Conservation (phyloP, 2,329 filamentous ascomycete species). For the Ceratocystis destructans region DNA sequence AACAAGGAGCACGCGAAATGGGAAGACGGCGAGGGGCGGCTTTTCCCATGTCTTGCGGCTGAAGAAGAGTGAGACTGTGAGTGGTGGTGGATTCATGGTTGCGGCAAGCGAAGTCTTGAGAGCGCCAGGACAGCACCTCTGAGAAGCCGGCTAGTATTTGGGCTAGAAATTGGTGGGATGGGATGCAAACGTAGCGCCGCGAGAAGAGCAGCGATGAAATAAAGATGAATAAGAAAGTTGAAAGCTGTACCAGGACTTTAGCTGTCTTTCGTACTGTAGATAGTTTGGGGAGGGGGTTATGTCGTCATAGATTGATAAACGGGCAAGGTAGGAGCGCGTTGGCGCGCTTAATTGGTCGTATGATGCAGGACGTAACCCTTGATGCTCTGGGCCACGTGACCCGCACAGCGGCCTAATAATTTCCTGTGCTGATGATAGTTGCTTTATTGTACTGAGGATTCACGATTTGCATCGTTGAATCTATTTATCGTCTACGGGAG, state of each 20-base stretch:
- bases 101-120: not conserved
- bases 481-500: too few relatives aligned
- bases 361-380: not conserved
- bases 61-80: not conserved
- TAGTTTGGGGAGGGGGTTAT: not conserved
- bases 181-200: not conserved
- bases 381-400: too few relatives aligned
- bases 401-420: too few relatives aligned
- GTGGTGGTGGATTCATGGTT: not conserved
- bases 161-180: not conserved
- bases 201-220: not conserved
- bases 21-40: constrained; percentile 39
- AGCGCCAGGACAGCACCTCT: too few relatives aligned
- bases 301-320: not conserved
- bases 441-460: too few relatives aligned
- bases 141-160: not conserved
- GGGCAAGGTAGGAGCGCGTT: not conserved
- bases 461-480: too few relatives aligned
- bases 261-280: not conserved
- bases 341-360: not conserved
- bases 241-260: not conserved
- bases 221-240: not conserved
- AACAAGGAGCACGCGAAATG: constrained; percentile 39
- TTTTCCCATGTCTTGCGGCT: constrained; percentile 19
- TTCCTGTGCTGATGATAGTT: too few relatives aligned